Evolutionary conservation across 805 yeast species (phyloP).

Genomic region (Zygosaccharomyces kombuchaensis): DNA sequence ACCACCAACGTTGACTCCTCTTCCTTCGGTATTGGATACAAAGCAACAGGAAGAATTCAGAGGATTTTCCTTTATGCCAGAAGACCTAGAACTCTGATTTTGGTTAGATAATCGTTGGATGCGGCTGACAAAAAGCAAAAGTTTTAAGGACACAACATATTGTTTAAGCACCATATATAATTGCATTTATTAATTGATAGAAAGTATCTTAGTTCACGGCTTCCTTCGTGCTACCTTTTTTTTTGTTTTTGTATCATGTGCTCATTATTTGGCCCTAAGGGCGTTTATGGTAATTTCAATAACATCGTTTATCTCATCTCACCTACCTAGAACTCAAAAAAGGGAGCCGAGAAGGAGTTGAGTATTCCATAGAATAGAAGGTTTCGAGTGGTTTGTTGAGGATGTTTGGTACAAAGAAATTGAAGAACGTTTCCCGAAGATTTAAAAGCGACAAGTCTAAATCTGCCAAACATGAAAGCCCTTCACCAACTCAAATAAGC

Average conservation of each 20-base stretch:
- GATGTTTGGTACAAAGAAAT: slow-evolving; percentile 35
- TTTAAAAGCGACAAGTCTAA: slow-evolving; percentile 26
- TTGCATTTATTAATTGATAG: slow-evolving; percentile 5
- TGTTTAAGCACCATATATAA: neutral
- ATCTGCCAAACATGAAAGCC: slow-evolving; percentile 1
- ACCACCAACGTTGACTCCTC: slow-evolving; percentile 92
- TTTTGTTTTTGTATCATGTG: neutral
- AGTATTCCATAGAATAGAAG: neutral
- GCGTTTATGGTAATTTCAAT: neutral
- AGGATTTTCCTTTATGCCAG: slow-evolving; percentile 87
- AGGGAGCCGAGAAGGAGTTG: neutral
- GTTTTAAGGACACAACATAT: neutral
- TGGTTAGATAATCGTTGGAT: neutral
- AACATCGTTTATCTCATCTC: neutral
- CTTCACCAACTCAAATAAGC: neutral
- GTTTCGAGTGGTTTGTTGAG: neutral
- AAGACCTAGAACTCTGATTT: slow-evolving; percentile 40
- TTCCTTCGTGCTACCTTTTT: neutral
- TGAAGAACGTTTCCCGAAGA: slow-evolving; percentile 34
- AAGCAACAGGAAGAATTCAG: slow-evolving; percentile 94
- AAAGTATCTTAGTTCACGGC: neutral
- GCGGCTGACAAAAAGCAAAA: neutral
- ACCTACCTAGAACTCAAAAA: neutral
- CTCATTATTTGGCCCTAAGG: neutral
- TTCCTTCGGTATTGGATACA: slow-evolving; percentile 78